Conservation (phyloP, 768 basidiomycete genomes). For the Neoboletus magnificus region DNA sequence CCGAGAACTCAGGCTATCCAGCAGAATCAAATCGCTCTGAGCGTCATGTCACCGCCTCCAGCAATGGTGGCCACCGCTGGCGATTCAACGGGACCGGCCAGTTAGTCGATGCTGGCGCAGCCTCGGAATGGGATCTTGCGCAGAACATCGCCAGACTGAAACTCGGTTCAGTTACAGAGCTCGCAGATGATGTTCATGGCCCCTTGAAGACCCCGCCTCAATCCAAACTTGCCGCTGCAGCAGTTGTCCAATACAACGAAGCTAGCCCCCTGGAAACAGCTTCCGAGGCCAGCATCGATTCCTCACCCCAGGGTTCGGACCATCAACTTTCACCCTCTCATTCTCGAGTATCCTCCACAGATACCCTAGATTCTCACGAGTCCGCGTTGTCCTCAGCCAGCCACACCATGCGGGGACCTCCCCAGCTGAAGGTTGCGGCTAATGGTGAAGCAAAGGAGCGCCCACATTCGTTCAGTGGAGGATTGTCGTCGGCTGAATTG, state of each 20-base stretch:
- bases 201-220: conserved; percentile 68
- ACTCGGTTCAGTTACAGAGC: conserved; percentile 54
- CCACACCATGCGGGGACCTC: conserved; percentile 54
- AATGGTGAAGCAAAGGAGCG: conserved; percentile 65
- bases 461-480: conserved; percentile 80
- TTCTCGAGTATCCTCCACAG: conserved; percentile 81
- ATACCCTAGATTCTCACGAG: conserved; percentile 62
- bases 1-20: conserved; percentile 20
- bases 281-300: conserved; percentile 68
- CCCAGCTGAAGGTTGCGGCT: conserved; percentile 51
- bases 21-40: conserved; percentile 34
- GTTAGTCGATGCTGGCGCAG: conserved; percentile 50
- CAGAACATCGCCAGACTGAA: conserved; percentile 73
- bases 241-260: conserved; percentile 57
- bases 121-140: conserved; percentile 66
- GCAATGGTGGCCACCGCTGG: conserved; percentile 51
- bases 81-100: conserved; percentile 62
- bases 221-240: conserved; percentile 50
- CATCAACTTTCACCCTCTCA: conserved; percentile 66
- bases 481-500: conserved; percentile 68
- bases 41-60: conserved; percentile 35
- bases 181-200: conserved; percentile 45
- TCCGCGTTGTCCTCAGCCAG: conserved; percentile 50
- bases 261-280: conserved; percentile 71
- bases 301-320: conserved; percentile 67